A percentile compares a stretch with the other conserved stretches of the same genome.
Evolutionary conservation across 352 stramenopile genomes (phyloP).

Genomic region (Pythium vanterpoolii): DNA sequence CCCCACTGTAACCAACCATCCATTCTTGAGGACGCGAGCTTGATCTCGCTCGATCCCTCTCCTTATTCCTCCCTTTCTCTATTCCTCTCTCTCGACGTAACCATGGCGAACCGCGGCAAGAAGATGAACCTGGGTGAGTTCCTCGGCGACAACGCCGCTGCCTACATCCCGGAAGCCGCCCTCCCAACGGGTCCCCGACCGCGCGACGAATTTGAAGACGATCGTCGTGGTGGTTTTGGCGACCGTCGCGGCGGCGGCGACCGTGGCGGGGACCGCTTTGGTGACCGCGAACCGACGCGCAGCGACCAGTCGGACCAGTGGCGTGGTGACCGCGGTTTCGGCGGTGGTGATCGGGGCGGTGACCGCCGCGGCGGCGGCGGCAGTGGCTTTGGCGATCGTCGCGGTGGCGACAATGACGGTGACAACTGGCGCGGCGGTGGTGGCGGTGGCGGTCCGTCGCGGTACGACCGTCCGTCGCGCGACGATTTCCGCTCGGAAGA

Average conservation of each 20-base stretch:
- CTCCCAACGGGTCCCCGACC: constrained; percentile 54
- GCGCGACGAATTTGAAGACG: constrained; percentile 50
- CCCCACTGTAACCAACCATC: constrained; percentile 9
- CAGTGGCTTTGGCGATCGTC: constrained; percentile 17
- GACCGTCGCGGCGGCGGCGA: constrained; percentile 28
- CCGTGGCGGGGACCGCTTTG: constrained; percentile 25
- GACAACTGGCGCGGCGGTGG: constrained; percentile 30
- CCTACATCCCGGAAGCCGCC: constrained; percentile 55
- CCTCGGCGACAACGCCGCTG: constrained; percentile 56
- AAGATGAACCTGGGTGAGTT: constrained; percentile 77
- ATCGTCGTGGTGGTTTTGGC: constrained; percentile 40
- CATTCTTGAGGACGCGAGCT: background rate
- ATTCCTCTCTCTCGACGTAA: background rate
- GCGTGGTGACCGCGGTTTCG: constrained; percentile 33
- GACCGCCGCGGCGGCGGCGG: constrained; percentile 16
- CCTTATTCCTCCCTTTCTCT: background rate
- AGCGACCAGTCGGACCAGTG: constrained; percentile 33
- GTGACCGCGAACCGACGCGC: constrained; percentile 29
- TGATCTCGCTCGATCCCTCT: background rate
- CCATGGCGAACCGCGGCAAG: constrained; percentile 54
- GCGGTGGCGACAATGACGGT: constrained; percentile 8
- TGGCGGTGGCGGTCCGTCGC: constrained; percentile 36
- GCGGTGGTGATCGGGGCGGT: constrained; percentile 21
- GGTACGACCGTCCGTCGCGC: constrained; percentile 62
- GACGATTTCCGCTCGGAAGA: constrained; percentile 58